These are phyloP conservation scores for Pinus tabuliformis DNA, from an alignment of 75 land plant genomes.

Conservation along the genomic window DNA sequence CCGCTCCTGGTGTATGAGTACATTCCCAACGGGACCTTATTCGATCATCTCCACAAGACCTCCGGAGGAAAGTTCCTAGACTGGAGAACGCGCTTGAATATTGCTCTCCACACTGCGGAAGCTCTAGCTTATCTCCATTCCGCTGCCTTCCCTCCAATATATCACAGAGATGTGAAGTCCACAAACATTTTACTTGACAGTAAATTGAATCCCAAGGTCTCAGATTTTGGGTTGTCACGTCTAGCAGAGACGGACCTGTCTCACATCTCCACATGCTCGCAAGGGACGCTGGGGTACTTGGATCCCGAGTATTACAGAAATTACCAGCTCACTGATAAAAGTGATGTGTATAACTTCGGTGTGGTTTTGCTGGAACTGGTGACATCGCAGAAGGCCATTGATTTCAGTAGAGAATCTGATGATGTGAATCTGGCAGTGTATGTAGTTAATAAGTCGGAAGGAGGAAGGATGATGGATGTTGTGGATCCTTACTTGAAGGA, in stretches of 20 bases:
- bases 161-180: constrained; percentile 52
- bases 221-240: constrained; percentile 57
- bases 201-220: constrained; percentile 42
- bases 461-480: not conserved
- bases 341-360: constrained; percentile 61
- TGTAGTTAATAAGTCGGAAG: not conserved
- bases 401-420: constrained; percentile 26
- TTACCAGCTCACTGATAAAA: constrained; percentile 46
- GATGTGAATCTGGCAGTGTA: constrained; percentile 32
- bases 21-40: constrained; percentile 49
- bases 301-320: constrained; percentile 52
- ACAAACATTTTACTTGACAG: constrained; percentile 47
- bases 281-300: constrained; percentile 29
- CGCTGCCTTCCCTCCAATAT: constrained; percentile 27
- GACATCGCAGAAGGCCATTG: constrained; percentile 34
- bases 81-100: constrained; percentile 29
- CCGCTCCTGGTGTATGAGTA: constrained; percentile 68
- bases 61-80: not conserved
- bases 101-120: constrained; percentile 24
- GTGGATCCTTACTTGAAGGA: not conserved
- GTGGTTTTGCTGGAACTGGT: constrained; percentile 51
- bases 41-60: constrained; percentile 6
- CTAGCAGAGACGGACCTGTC: constrained; percentile 21
- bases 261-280: constrained; percentile 46
- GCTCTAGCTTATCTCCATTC: constrained; percentile 37